Conservation (phyloP, 495 filamentous ascomycete genomes). For the Talaromyces ruber region DNA sequence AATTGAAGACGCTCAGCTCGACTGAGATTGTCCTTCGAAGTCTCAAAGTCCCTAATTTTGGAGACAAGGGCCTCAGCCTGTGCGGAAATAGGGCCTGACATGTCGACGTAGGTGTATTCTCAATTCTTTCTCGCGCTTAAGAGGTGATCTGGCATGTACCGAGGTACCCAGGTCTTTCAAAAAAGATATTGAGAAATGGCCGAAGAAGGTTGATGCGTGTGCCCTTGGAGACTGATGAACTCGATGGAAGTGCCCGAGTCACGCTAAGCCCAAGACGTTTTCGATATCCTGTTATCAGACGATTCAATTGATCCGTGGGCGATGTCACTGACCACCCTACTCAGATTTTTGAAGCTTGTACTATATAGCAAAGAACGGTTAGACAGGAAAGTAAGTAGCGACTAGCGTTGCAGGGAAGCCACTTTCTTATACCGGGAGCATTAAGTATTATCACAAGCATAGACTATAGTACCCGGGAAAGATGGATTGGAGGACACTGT, state of each 20-base stretch:
- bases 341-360: not conserved
- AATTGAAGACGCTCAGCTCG: conserved; percentile 9
- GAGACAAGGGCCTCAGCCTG: conserved; percentile 12
- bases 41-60: conserved; percentile 9
- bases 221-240: not conserved
- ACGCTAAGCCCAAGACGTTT: not conserved
- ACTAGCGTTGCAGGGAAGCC: not conserved
- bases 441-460: not conserved
- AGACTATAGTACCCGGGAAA: not conserved
- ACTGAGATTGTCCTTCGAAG: conserved; percentile 5
- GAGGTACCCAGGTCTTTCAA: not conserved
- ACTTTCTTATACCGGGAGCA: not conserved
- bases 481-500: not conserved
- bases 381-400: not conserved
- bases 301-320: not conserved
- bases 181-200: not conserved
- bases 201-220: not conserved
- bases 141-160: not conserved
- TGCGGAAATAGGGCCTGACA: conserved; percentile 1
- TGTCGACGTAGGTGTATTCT: not conserved
- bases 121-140: not conserved
- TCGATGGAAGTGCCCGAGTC: not conserved
- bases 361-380: not conserved
- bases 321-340: not conserved
- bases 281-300: not conserved